These are phyloP conservation scores for Camelina laxa DNA, from an alignment of 345 rosid species.

Conservation along the genomic window DNA sequence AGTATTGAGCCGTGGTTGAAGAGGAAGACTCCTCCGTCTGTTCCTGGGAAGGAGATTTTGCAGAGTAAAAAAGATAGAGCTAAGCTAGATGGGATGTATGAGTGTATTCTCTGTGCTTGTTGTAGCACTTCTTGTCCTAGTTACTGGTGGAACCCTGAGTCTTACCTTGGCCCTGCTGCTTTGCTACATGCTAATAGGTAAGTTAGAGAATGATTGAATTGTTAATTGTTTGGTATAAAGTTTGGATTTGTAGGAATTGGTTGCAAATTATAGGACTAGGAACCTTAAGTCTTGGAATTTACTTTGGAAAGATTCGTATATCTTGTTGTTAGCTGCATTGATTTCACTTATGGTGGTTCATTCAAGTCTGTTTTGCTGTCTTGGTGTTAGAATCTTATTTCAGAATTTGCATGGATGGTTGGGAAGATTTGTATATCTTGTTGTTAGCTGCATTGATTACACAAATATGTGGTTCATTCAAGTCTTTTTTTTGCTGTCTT, in stretches of 20 bases:
- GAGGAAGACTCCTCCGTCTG: conserved; percentile 76
- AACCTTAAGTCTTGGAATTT: background rate
- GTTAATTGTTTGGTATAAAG: background rate
- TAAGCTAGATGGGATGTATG: conserved; percentile 98
- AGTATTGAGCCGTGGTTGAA: conserved; percentile 99
- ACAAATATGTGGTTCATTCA: background rate
- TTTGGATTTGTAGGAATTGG: background rate
- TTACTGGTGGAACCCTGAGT: conserved; percentile 99
- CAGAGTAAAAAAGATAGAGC: conserved; percentile 96
- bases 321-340: conserved; percentile 11
- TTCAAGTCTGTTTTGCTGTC: background rate
- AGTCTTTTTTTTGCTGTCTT: background rate
- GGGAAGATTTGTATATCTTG: background rate
- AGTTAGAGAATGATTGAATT: background rate
- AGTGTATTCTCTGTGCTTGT: conserved; percentile 94
- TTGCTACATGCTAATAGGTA: conserved; percentile 95
- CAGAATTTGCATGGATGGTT: background rate
- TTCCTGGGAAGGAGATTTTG: conserved; percentile 78
- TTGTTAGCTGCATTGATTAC: background rate
- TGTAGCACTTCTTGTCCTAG: conserved; percentile 98
- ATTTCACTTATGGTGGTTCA: background rate
- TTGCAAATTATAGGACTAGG: background rate
- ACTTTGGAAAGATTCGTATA: background rate
- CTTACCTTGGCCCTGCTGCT: conserved; percentile 95
- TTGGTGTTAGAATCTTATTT: background rate